Evolutionary conservation across 2,329 filamentous ascomycete genomes (phyloP).

Genomic region (Helotiales sp.): DNA sequence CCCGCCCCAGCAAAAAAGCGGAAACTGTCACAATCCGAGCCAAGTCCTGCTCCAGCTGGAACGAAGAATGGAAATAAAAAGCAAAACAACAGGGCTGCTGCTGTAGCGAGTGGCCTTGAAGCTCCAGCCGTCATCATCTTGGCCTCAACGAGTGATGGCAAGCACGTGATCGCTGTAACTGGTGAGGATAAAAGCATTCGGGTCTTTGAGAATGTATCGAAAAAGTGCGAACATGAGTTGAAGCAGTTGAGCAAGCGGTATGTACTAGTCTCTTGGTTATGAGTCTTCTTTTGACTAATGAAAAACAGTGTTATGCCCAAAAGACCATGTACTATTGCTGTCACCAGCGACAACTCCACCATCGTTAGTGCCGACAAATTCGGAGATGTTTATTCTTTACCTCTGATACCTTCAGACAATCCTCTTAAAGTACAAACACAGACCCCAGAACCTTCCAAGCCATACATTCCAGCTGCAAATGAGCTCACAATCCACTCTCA

Average conservation of each 20-base stretch:
- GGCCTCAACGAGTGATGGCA: slow-evolving; percentile 60
- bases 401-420: slow-evolving; percentile 52
- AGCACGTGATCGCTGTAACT: slow-evolving; percentile 75
- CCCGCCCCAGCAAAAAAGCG: slow-evolving; percentile 34
- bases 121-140: slow-evolving; percentile 69
- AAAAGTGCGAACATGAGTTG: slow-evolving; percentile 45
- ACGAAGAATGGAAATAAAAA: slow-evolving; percentile 20
- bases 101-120: slow-evolving; percentile 41
- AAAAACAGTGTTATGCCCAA: slow-evolving; percentile 73
- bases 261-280: slow-evolving; percentile 14
- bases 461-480: slow-evolving; percentile 53
- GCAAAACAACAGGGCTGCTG: slow-evolving; percentile 20
- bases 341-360: slow-evolving; percentile 66
- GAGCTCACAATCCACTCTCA: slow-evolving; percentile 62
- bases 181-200: slow-evolving; percentile 90
- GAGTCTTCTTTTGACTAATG: not conserved
- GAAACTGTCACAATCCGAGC: slow-evolving; percentile 27
- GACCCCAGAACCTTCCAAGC: slow-evolving; percentile 27
- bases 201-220: slow-evolving; percentile 70
- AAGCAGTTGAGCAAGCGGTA: slow-evolving; percentile 73
- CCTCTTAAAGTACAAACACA: slow-evolving; percentile 17
- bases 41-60: slow-evolving; percentile 2
- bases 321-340: slow-evolving; percentile 73
- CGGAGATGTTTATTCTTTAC: slow-evolving; percentile 90
- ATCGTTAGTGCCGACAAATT: slow-evolving; percentile 93